Percentiles rank a stretch among this genome's conserved stretches.
These are phyloP conservation scores for Furcasterigmium sp. DNA, from an alignment of 2,329 filamentous ascomycete species.

Conservation along the genomic window DNA sequence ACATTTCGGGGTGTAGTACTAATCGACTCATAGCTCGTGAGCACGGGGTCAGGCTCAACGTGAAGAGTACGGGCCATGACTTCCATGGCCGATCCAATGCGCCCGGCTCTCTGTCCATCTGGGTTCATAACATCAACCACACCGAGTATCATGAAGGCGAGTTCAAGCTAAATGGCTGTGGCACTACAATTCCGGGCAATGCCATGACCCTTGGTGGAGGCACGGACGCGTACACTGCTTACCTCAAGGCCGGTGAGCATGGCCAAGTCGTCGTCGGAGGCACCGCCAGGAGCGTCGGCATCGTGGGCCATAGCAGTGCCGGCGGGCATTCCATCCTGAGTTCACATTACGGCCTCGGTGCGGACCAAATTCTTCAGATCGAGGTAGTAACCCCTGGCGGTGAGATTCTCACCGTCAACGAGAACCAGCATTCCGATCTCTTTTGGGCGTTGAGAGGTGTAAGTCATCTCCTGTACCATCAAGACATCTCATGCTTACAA, in stretches of 20 bases:
- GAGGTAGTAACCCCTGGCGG: slow-evolving; percentile 50
- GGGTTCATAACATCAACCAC: slow-evolving; percentile 42
- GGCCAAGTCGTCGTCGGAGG: slow-evolving; percentile 50
- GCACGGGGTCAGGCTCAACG: slow-evolving; percentile 33
- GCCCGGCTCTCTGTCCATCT: slow-evolving; percentile 47
- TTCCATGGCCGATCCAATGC: slow-evolving; percentile 39
- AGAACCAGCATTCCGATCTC: slow-evolving; percentile 48
- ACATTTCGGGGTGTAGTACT: too few species aligned
- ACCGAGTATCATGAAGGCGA: slow-evolving; percentile 7
- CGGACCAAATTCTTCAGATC: slow-evolving; percentile 56
- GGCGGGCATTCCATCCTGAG: slow-evolving; percentile 54
- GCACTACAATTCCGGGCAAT: slow-evolving; percentile 34
- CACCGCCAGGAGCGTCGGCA: slow-evolving; percentile 47
- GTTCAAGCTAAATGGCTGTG: slow-evolving; percentile 25
- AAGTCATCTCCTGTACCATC: slow-evolving; percentile 18
- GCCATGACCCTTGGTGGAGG: slow-evolving; percentile 51
- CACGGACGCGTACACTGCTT: slow-evolving; percentile 42
- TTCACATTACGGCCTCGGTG: slow-evolving; percentile 52
- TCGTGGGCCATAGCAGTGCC: slow-evolving; percentile 56
- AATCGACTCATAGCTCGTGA: slow-evolving; percentile 24
- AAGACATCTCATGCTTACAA: not conserved
- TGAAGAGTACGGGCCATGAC: slow-evolving; percentile 38
- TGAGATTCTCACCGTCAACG: slow-evolving; percentile 42
- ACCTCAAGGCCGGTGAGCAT: slow-evolving; percentile 35
- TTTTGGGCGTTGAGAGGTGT: slow-evolving; percentile 60